Percentiles rank a stretch among this genome's conserved stretches.
These are phyloP conservation scores for Aspergillus spinulosporus DNA, from an alignment of 2,329 filamentous ascomycete genomes.

Conservation along the genomic window DNA sequence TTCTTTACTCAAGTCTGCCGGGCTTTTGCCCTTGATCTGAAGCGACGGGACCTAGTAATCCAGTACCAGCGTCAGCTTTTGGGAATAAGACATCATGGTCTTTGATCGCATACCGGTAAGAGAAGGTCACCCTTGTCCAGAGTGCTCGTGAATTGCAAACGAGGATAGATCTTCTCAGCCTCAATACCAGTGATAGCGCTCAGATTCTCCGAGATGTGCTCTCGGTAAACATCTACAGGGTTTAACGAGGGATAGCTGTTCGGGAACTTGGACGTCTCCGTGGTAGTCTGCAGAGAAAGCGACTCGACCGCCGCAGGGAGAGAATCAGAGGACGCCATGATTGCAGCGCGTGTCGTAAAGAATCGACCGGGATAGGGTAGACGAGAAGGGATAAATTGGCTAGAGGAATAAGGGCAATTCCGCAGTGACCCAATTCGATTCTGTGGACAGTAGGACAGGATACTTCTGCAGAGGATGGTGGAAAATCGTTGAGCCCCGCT, in stretches of 20 bases:
- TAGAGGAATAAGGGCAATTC: slow-evolving; percentile 15
- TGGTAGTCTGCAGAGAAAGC: slow-evolving; percentile 43
- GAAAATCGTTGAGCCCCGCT: slow-evolving; percentile 43
- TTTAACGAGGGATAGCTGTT: slow-evolving; percentile 48
- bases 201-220: slow-evolving; percentile 47
- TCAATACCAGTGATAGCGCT: slow-evolving; percentile 41
- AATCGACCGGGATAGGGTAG: slow-evolving; percentile 14
- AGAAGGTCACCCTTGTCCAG: slow-evolving; percentile 50
- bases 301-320: slow-evolving; percentile 40
- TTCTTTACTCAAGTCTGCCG: slow-evolving; percentile 57
- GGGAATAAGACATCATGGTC: not conserved
- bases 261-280: slow-evolving; percentile 41
- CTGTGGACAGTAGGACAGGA: slow-evolving; percentile 20
- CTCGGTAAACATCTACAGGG: slow-evolving; percentile 49
- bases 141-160: slow-evolving; percentile 47
- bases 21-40: slow-evolving; percentile 60
- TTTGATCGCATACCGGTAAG: slow-evolving; percentile 39
- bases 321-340: slow-evolving; percentile 38
- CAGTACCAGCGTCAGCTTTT: slow-evolving; percentile 15
- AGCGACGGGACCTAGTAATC: slow-evolving; percentile 42
- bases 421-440: slow-evolving; percentile 22
- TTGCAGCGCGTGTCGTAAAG: slow-evolving; percentile 17
- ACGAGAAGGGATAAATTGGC: slow-evolving; percentile 12
- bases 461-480: slow-evolving; percentile 29
- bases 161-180: slow-evolving; percentile 40